Evolutionary conservation across 345 rosid genomes (phyloP).

Genomic region (Arabidopsis suecica): DNA sequence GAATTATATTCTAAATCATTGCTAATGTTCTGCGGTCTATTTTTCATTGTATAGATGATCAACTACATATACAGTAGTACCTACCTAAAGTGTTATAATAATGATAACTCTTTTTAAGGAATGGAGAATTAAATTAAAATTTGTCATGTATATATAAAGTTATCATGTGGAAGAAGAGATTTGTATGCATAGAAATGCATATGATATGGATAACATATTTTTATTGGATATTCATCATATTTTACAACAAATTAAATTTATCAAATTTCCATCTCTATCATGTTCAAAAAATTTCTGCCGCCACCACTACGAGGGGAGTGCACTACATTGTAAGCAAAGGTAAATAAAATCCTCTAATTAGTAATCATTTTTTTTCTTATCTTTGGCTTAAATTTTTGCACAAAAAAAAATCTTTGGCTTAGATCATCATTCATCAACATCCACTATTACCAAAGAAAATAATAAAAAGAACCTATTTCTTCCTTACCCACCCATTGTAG

Average conservation of each 20-base stretch:
- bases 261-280: constrained; percentile 13
- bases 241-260: neutral
- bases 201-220: constrained; percentile 1
- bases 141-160: too few relatives aligned
- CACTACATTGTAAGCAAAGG: constrained; percentile 28
- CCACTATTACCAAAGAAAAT: constrained; percentile 20
- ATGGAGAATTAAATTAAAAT: too few relatives aligned
- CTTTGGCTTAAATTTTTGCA: constrained; percentile 2
- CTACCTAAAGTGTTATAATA: too few relatives aligned
- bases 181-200: neutral
- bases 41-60: too few relatives aligned
- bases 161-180: neutral
- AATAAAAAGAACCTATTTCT: neutral
- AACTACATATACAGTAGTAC: too few relatives aligned
- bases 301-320: constrained; percentile 32
- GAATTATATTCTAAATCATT: too few relatives aligned
- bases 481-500: constrained; percentile 30
- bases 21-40: too few relatives aligned
- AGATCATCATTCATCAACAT: constrained; percentile 27
- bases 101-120: too few relatives aligned
- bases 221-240: constrained; percentile 3
- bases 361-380: constrained; percentile 1
- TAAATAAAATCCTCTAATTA: neutral
- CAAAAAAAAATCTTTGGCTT: constrained; percentile 24
- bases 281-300: constrained; percentile 37